Evolutionary conservation across 441 rosid species (phyloP), one percentile per base, ranked within the genome.

Genomic region (Pelargonium fulgidum): DNA sequence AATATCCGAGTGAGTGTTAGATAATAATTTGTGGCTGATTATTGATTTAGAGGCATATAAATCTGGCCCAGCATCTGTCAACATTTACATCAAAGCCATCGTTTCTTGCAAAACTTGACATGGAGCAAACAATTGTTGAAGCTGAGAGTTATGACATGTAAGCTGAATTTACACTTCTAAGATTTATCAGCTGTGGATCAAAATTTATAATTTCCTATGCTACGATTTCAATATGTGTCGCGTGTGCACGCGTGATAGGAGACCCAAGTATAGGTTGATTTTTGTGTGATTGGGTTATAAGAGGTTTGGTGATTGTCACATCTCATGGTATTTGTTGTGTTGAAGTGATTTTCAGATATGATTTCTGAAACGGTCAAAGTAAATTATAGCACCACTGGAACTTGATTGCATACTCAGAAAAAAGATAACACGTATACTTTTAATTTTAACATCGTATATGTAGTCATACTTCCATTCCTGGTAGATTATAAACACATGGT

Each of bases 81-180:
- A 88, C 86, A 6, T 90, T 86, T 81, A 94, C 99, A 73, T 94
- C 99, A 36, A 91, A 88, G 82, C 96, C 83, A 42, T 86, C 97
- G 56, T 94, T 94, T 85, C 90, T 86, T 80, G 89, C 88, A 13
- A 84, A 84, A 77, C 93, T 91, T 76, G 92, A 94, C 85, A 94
- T 94, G 99, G 99, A 94, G 68, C 99, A 94, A 75, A 94, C 99
- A 68, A 79, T 94, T 65, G 70, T 94, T 71, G 99, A 94, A 85
- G 88, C 92, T 74, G 85, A 87, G 81, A 91, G 89, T 83, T 94
- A 85, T 84, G 97, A 93, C 76, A 86, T 85, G 97, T 91, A 82
- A 87, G 91, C 75, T 77, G 72, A 64, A 70, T 78, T 20, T 17
- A 42, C 71, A 16, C 59, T 67, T 67, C 17, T 65, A 56, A 56